phyloP scores from a whole-genome alignment of 148 eudicot species.

The Vaccinium corymbosum region DNA sequence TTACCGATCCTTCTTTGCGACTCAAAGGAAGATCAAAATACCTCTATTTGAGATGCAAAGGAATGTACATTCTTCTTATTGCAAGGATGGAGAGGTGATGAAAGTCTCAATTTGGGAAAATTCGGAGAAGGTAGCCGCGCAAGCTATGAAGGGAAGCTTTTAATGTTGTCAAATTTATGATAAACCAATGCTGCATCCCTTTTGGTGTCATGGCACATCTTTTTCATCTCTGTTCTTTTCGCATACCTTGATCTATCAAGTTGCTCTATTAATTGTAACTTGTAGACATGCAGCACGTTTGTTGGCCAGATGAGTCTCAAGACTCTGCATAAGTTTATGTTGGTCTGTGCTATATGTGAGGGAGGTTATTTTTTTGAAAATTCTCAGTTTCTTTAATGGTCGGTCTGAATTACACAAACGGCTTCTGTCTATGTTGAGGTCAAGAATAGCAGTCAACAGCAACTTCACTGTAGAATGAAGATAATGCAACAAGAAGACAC shows the following conservation, averaged over 20 bases:
- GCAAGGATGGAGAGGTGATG: slow-evolving; percentile 19
- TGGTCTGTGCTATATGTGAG: neutral
- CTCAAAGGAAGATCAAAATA: neutral
- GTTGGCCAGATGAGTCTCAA: too few relatives aligned
- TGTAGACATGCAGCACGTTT: too few relatives aligned
- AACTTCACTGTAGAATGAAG: neutral
- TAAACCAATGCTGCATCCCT: neutral
- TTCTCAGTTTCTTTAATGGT: neutral
- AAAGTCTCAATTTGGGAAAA: slow-evolving; percentile 15
- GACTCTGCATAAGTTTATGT: neutral
- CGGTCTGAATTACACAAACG: neutral
- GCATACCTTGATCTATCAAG: neutral
- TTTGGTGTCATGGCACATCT: neutral
- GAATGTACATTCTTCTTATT: slow-evolving; percentile 21
- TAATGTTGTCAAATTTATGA: neutral
- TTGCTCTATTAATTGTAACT: too few relatives aligned
- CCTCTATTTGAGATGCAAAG: slow-evolving; percentile 24
- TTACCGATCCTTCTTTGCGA: neutral
- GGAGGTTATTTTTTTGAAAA: neutral
- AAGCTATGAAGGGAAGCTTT: neutral
- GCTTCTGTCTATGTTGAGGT: neutral
- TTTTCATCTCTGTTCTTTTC: neutral
- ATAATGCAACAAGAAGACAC: neutral
- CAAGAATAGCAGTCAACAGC: neutral
- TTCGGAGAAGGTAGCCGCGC: slow-evolving; percentile 29